Evolutionary conservation across 1,284 basidiomycete species (phyloP), one percentile per base, ranked within the genome.

Genomic region (Polyporus tsugae): DNA sequence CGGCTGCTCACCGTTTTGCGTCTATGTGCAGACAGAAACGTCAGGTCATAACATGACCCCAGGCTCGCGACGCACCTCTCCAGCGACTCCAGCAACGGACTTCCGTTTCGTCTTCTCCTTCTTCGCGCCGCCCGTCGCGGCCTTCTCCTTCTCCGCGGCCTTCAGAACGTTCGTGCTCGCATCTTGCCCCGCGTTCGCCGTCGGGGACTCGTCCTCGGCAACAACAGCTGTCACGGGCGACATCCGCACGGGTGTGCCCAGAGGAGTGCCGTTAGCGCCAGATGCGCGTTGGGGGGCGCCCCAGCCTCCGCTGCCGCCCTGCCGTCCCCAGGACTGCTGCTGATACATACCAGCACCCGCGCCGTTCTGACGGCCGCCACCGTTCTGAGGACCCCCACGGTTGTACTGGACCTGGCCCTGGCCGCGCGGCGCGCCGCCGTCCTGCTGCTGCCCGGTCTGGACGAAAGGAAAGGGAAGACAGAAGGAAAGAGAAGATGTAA

Each of bases 221-320:
- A 67, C 69, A 60, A 72, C 66, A 66, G 70, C 65, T 63, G 73
- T 66, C 58, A 74, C 71, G 66, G 81, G 81, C 62, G 87, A 87
- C 81, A 85, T 86, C 69, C 86, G 86, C 63, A 76, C 77, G 15
- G 88, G 87, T n/a, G 87, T 85, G 70, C 91, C 91, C 68, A 93
- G 80, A 49, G 91, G 91, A 62, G 85, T 91, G 74, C 78, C 84
- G 75, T 93, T 93, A 74, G 89, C 87, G 69, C 91, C 92, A 58
- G 89, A 90, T 29, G 77, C 86, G 60, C 68, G 62, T 61, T 68
- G 71, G 68, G 66, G 72, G 59, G 72, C 53, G 42, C 62, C 64
- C 63, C 62, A 58, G 62, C 70, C 66, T 38, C 64, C 42, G 53
- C 70, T 72, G 63, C 70, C 73, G 63, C 70, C 64, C 60, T 71